These are phyloP conservation scores for Malus sieversii DNA, from an alignment of 306 rosid genomes.

Conservation along the genomic window DNA sequence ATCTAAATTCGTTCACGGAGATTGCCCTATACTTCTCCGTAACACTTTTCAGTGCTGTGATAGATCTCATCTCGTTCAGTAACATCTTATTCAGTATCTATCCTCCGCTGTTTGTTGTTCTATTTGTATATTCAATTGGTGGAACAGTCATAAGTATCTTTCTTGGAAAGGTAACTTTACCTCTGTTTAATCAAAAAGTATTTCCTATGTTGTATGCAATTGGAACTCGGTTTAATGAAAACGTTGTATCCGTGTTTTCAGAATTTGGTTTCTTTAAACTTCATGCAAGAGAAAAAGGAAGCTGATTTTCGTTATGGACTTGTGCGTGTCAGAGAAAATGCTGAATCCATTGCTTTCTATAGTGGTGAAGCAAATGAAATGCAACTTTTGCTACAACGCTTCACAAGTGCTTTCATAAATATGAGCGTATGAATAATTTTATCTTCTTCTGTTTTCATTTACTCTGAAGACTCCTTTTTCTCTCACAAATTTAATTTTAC, in stretches of 20 bases:
- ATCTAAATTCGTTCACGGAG: conserved; percentile 85
- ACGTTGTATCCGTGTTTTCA: conserved; percentile 20
- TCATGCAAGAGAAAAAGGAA: conserved; percentile 97
- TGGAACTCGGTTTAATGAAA: conserved; percentile 4
- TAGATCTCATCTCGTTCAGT: conserved; percentile 87
- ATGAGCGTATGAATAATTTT: conserved; percentile 47
- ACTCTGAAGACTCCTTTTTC: not conserved
- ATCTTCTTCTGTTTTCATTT: conserved; percentile 8
- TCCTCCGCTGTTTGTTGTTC: conserved; percentile 86
- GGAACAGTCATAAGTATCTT: conserved; percentile 85
- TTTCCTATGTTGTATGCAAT: conserved; percentile 1
- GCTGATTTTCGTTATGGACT: conserved; percentile 99
- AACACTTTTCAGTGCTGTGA: conserved; percentile 67
- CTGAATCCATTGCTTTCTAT: conserved; percentile 95
- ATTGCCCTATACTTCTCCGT: conserved; percentile 79
- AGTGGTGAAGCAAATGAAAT: conserved; percentile 86
- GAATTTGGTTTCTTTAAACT: conserved; percentile 80
- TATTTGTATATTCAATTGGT: conserved; percentile 77
- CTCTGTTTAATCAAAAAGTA: not conserved
- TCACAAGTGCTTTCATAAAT: conserved; percentile 88
- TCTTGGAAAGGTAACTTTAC: conserved; percentile 70
- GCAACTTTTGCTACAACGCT: conserved; percentile 88
- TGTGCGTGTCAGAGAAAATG: conserved; percentile 90
- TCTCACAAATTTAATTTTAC: not conserved
- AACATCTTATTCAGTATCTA: conserved; percentile 87